Evolutionary conservation across 1,139 yeast genomes (phyloP).

Genomic region (Zygoascus hellenicus): DNA sequence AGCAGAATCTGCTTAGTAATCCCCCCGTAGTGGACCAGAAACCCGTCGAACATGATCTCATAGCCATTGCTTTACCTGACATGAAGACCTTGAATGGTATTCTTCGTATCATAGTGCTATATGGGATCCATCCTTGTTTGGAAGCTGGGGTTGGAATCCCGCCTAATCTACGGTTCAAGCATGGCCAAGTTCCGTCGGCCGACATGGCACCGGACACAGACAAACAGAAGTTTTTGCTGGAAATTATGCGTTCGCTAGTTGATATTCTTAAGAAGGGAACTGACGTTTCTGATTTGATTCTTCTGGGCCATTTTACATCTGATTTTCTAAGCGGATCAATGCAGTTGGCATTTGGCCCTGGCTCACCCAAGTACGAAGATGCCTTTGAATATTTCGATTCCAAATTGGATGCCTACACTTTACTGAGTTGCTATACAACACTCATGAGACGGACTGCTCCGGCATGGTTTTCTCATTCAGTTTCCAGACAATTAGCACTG

Average conservation of each 20-base stretch:
- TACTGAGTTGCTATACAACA: conserved; percentile 27
- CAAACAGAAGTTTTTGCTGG: conserved; percentile 29
- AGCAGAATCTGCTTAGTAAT: conserved; percentile 4
- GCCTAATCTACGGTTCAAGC: conserved; percentile 45
- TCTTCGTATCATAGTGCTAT: conserved; percentile 56
- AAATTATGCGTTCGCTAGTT: conserved; percentile 40
- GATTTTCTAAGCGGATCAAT: conserved; percentile 58
- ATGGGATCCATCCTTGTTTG: conserved; percentile 65
- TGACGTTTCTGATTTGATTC: conserved; percentile 38
- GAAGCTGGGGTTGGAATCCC: conserved; percentile 60
- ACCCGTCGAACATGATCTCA: conserved; percentile 32
- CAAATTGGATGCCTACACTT: conserved; percentile 31
- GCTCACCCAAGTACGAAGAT: not conserved
- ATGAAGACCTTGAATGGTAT: conserved; percentile 65
- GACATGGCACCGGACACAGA: conserved; percentile 3
- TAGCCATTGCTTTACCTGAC: conserved; percentile 77
- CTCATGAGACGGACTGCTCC: conserved; percentile 29
- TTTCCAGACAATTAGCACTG: conserved; percentile 45
- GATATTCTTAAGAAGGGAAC: conserved; percentile 60
- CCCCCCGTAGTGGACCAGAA: not conserved
- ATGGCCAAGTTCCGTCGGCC: conserved; percentile 19
- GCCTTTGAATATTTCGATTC: conserved; percentile 16
- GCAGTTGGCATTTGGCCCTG: conserved; percentile 41
- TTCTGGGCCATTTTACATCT: conserved; percentile 45
- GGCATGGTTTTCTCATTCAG: conserved; percentile 26